Base-by-base conservation (phyloP, 441 rosid genomes). In the Jatropha multifida region DNA sequence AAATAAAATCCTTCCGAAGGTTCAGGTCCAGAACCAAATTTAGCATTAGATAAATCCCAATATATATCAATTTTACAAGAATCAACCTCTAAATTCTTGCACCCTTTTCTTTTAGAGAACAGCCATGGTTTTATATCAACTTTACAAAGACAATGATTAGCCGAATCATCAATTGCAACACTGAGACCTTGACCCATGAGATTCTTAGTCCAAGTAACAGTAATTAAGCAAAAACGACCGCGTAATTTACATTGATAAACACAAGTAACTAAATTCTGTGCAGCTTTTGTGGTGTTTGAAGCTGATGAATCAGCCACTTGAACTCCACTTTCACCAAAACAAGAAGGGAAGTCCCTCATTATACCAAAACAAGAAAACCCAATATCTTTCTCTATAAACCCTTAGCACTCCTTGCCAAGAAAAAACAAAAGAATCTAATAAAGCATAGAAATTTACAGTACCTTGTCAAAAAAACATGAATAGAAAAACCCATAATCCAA, bases 261-360 rank as follows among this genome's bases (percentile, higher is more conserved):
- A 78, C 96, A 93, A 37, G 88, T 88, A 64, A 89, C 96, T 79
- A 89, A 67, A 76, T 92, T 92, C 81, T 90, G 97, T 37, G 95
- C 90, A 77, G 82, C 83, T 86, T 87, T 91, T 2, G 83, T 65
- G 3, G 88, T 68, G 72, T 71, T 82, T 54, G 90, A 84, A 17
- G 88, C 81, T 5, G 98, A 89, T 0, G 97, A 89, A 80, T 92
- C 94, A 60, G 96, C 95, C 44, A 92, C 89, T 78, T 94, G 98
- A 69, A 92, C 96, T 62, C 97, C 97, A 77, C 84, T 92, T 82
- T 94, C 98, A 76, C 97, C 94, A 71, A 92, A 94, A 85, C 97
- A 94, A 84, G 98, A 94, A 77, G 96, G 97, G 81, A 94, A 92
- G 78, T 94, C 97, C 88, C 87, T 92, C 97, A 94, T 92, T 74